Evolutionary conservation across 169 alveolate species (phyloP).

Genomic region (Babesia bovis): DNA sequence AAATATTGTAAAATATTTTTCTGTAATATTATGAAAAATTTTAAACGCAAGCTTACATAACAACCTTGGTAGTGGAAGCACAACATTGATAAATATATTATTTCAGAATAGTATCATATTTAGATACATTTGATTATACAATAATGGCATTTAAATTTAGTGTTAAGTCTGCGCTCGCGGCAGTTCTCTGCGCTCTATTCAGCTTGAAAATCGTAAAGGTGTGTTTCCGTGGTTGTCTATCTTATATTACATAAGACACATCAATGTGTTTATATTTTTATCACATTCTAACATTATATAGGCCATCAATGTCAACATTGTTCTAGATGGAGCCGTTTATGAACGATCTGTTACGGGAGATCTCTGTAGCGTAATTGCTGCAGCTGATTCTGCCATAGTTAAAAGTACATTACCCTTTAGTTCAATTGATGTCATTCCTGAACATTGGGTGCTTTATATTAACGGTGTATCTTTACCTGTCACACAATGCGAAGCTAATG

Average conservation of each 20-base stretch:
- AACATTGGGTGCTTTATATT: slow-evolving; percentile 36
- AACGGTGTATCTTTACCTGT: slow-evolving; percentile 26
- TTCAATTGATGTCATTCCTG: slow-evolving; percentile 26
- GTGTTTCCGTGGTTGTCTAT: not conserved
- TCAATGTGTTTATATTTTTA: no score
- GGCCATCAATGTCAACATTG: slow-evolving; percentile 25
- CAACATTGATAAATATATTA: no score
- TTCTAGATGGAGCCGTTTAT: slow-evolving; percentile 44
- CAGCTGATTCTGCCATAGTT: slow-evolving; percentile 33
- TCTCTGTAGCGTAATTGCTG: slow-evolving; percentile 28
- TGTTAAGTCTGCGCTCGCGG: not conserved
- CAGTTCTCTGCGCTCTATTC: not conserved
- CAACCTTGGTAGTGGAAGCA: no score
- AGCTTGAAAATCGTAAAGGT: not conserved
- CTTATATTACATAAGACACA: no score
- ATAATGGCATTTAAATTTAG: not conserved
- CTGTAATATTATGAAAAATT: no score
- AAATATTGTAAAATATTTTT: no score
- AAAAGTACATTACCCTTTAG: slow-evolving; percentile 31
- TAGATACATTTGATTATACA: no score
- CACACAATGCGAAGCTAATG: slow-evolving; percentile 14
- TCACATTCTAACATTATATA: not conserved
- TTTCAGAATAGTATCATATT: no score
- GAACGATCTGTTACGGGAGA: slow-evolving; percentile 13
- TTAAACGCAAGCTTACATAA: no score